Conservation (phyloP, 805 yeast species). For the Monosporozyma aquatica region DNA sequence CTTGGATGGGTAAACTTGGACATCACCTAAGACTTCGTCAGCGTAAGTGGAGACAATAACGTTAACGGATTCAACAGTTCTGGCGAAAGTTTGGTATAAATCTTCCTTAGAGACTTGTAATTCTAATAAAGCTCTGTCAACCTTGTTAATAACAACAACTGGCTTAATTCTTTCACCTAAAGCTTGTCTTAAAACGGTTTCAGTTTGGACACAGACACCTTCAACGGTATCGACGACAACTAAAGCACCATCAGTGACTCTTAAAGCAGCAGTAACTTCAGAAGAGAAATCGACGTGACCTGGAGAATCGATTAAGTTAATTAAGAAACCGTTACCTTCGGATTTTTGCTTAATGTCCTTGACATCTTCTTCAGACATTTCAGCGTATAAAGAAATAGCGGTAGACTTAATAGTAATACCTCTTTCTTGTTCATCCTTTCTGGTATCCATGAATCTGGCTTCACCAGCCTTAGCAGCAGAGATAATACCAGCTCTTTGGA, state of each 20-base stretch:
- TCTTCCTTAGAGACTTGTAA: constrained; percentile 98
- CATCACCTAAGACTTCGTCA: constrained; percentile 87
- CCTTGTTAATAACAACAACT: constrained; percentile 96
- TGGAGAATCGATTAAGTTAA: constrained; percentile 98
- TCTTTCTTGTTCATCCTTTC: constrained; percentile 99
- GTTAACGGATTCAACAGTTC: constrained; percentile 99
- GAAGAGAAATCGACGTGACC: constrained; percentile 99
- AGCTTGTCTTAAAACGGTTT: constrained; percentile 98
- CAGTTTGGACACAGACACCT: constrained; percentile 99
- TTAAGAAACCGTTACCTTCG: constrained; percentile 87
- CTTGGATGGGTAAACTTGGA: constrained; percentile 95
- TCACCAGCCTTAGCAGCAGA: constrained; percentile 99
- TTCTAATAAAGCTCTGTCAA: constrained; percentile 98
- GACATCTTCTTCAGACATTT: constrained; percentile 72
- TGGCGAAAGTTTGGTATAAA: constrained; percentile 93
- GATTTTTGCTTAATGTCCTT: constrained; percentile 81
- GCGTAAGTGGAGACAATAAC: constrained; percentile 93
- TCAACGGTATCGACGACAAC: constrained; percentile 98
- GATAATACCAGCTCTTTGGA: constrained; percentile 98
- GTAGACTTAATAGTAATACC: constrained; percentile 99
- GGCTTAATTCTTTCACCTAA: constrained; percentile 99
- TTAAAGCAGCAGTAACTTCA: constrained; percentile 98
- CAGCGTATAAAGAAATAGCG: constrained; percentile 91
- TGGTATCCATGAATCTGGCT: constrained; percentile 99
- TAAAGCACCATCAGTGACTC: constrained; percentile 99